phyloP scores from a whole-genome alignment of 495 filamentous ascomycete genomes.

The Xylona heveae region DNA sequence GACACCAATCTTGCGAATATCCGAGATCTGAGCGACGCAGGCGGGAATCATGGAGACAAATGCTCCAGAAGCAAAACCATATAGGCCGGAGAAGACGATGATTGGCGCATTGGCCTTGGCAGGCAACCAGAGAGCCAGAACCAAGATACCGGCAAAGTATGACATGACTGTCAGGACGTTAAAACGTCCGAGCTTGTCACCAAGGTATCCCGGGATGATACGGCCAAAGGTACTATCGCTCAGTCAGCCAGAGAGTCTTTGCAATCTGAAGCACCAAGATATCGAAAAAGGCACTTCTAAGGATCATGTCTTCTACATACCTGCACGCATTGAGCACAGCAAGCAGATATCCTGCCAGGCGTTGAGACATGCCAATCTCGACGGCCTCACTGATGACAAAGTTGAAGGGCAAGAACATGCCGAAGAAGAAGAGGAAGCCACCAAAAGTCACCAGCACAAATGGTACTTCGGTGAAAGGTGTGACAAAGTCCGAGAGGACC shows the following conservation, averaged over 20 bases:
- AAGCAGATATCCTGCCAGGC: constrained; percentile 21
- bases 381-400: constrained; percentile 19
- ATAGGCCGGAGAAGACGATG: constrained; percentile 15
- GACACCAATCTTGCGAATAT: constrained; percentile 50
- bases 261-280: no score
- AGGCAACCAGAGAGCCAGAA: constrained; percentile 18
- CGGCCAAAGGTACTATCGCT: constrained; percentile 11
- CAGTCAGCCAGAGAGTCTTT: no score
- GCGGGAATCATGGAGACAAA: constrained; percentile 14
- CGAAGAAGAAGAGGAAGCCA: constrained; percentile 31
- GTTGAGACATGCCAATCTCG: constrained; percentile 15
- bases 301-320: constrained; percentile 8
- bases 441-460: constrained; percentile 29
- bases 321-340: constrained; percentile 24
- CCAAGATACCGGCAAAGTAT: constrained; percentile 9
- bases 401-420: constrained; percentile 29
- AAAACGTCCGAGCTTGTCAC: constrained; percentile 16
- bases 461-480: constrained; percentile 34
- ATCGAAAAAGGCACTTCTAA: no score
- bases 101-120: constrained; percentile 7
- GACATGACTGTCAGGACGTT: constrained; percentile 14
- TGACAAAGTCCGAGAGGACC: constrained; percentile 29
- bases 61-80: constrained; percentile 17
- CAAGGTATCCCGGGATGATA: constrained; percentile 11
- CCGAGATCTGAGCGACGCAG: constrained; percentile 17